Evolutionary conservation across 2,329 filamentous ascomycete species (phyloP).

Genomic region (Plectosphaerella sp.): DNA sequence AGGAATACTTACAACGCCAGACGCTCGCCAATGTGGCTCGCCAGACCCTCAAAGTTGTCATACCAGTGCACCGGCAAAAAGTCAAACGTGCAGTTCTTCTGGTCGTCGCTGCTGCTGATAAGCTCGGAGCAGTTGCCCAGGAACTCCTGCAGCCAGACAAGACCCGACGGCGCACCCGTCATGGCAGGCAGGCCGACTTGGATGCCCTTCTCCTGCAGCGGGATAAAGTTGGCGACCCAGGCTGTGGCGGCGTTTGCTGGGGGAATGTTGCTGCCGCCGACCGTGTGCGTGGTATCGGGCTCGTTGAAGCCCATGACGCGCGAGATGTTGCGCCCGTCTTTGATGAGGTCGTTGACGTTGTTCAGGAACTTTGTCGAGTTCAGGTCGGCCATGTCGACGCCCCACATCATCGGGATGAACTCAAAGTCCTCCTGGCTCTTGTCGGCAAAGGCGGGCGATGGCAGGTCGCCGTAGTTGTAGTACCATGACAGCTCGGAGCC

Average conservation of each 20-base stretch:
- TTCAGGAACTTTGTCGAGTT: conserved; percentile 57
- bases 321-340: conserved; percentile 51
- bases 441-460: conserved; percentile 47
- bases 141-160: conserved; percentile 56
- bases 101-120: conserved; percentile 36
- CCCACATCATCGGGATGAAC: conserved; percentile 82
- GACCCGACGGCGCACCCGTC: conserved; percentile 55
- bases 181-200: conserved; percentile 68
- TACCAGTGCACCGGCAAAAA: conserved; percentile 66
- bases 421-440: conserved; percentile 53
- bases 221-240: conserved; percentile 70
- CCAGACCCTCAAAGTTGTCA: conserved; percentile 64
- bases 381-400: conserved; percentile 38
- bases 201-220: conserved; percentile 59
- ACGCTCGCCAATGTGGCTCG: conserved; percentile 60
- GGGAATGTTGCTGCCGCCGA: conserved; percentile 59
- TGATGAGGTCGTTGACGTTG: conserved; percentile 51
- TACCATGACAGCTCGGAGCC: conserved; percentile 71
- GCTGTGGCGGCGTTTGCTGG: conserved; percentile 58
- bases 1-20: conserved; percentile 32
- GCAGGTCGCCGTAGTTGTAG: conserved; percentile 68
- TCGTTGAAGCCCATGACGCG: conserved; percentile 78
- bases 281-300: conserved; percentile 54
- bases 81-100: conserved; percentile 55
- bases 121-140: conserved; percentile 53